Percentiles rank a stretch among this genome's conserved stretches.
These are phyloP conservation scores for Nadsonia commutata DNA, from an alignment of 1,139 yeast species.

Conservation along the genomic window DNA sequence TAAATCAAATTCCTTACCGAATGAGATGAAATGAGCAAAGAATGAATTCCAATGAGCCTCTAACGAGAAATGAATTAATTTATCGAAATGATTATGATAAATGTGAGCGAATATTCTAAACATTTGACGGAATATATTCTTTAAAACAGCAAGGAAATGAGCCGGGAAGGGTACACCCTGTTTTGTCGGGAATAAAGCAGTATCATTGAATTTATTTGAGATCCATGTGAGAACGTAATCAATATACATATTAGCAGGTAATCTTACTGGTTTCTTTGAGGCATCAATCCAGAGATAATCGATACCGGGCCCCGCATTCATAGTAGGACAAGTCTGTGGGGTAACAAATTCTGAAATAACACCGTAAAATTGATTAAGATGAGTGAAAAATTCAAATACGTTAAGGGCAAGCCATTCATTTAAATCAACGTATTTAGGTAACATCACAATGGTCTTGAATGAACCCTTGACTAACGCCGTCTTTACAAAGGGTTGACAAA, in stretches of 20 bases:
- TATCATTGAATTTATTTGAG: slow-evolving; percentile 74
- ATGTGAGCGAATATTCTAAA: slow-evolving; percentile 94
- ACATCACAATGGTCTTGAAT: slow-evolving; percentile 84
- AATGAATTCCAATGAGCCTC: slow-evolving; percentile 98
- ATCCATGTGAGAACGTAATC: slow-evolving; percentile 90
- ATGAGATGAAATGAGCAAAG: slow-evolving; percentile 88
- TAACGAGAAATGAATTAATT: slow-evolving; percentile 69
- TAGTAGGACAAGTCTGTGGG: slow-evolving; percentile 77
- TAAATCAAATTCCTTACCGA: slow-evolving; percentile 69
- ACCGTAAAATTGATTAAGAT: slow-evolving; percentile 76
- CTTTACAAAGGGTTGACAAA: slow-evolving; percentile 87
- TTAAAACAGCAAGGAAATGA: slow-evolving; percentile 65
- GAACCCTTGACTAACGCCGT: slow-evolving; percentile 96
- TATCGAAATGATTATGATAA: slow-evolving; percentile 88
- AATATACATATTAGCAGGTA: slow-evolving; percentile 88
- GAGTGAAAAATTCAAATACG: slow-evolving; percentile 77
- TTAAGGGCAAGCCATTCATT: slow-evolving; percentile 95
- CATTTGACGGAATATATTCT: slow-evolving; percentile 81
- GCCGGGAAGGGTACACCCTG: slow-evolving; percentile 87
- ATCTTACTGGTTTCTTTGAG: slow-evolving; percentile 57
- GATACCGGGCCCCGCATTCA: slow-evolving; percentile 91
- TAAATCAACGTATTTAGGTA: slow-evolving; percentile 86
- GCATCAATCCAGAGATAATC: slow-evolving; percentile 88
- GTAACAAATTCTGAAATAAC: slow-evolving; percentile 79
- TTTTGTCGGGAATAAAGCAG: slow-evolving; percentile 80